phyloP scores from a whole-genome alignment of 2,329 filamentous ascomycete species.

The Cryphonectria carpinicola region DNA sequence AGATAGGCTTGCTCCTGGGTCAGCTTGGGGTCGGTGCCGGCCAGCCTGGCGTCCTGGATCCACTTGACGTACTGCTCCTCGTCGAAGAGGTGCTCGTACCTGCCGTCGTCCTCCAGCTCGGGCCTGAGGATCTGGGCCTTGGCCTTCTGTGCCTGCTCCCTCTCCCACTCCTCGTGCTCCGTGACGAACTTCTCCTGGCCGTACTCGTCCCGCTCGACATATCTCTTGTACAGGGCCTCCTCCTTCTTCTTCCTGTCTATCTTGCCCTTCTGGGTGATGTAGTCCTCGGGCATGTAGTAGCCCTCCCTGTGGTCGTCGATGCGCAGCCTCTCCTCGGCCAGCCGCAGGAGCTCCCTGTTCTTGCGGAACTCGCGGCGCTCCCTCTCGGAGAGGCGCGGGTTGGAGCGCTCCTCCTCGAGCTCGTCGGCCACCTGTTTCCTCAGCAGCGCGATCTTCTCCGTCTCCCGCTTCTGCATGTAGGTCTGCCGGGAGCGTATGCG shows the following conservation, averaged over 20 bases:
- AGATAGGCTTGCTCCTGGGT: conserved; percentile 80
- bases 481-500: conserved; percentile 85
- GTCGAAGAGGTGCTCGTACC: conserved; percentile 94
- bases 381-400: conserved; percentile 71
- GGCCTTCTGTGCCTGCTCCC: conserved; percentile 84
- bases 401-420: conserved; percentile 76
- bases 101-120: conserved; percentile 75
- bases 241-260: conserved; percentile 86
- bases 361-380: conserved; percentile 89
- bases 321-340: conserved; percentile 81
- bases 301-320: conserved; percentile 94
- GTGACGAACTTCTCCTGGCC: conserved; percentile 89
- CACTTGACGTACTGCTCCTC: conserved; percentile 87
- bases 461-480: conserved; percentile 90
- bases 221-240: conserved; percentile 86
- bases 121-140: conserved; percentile 80
- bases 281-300: conserved; percentile 91
- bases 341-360: conserved; percentile 78
- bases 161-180: conserved; percentile 95
- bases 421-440: conserved; percentile 91
- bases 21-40: conserved; percentile 72
- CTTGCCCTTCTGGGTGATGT: conserved; percentile 91
- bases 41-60: conserved; percentile 56
- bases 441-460: conserved; percentile 82
- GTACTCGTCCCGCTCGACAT: conserved; percentile 84